These are phyloP conservation scores for Ogataea ganodermae DNA, from an alignment of 805 yeast species.

Conservation along the genomic window DNA sequence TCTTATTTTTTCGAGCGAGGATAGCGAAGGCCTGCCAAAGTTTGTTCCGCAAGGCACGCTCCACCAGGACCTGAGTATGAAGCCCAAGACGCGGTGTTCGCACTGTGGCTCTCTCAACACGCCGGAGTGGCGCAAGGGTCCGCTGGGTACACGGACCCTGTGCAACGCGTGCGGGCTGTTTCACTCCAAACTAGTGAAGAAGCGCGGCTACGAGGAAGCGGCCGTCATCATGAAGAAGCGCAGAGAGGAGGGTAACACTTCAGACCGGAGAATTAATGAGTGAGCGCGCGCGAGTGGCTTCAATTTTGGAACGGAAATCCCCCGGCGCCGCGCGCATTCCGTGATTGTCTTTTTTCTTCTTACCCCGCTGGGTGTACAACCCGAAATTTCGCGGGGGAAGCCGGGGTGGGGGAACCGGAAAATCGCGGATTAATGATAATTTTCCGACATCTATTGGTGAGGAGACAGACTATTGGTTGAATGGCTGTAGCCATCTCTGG, in stretches of 20 bases:
- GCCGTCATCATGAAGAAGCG: constrained; percentile 37
- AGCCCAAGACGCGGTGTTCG: constrained; percentile 42
- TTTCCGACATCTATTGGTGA: constrained; percentile 2
- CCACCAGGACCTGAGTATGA: constrained; percentile 38
- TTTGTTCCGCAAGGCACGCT: constrained; percentile 36
- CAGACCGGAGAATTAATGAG: constrained; percentile 31
- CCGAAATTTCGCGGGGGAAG: constrained; percentile 2
- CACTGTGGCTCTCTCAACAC: constrained; percentile 78
- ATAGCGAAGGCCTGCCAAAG: constrained; percentile 11
- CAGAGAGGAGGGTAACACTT: constrained; percentile 31
- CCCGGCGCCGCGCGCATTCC: constrained; percentile 1
- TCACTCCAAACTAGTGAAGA: constrained; percentile 59
- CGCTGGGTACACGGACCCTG: constrained; percentile 75
- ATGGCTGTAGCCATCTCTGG: not conserved
- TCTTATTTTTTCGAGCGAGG: constrained; percentile 17
- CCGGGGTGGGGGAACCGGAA: constrained; percentile 8
- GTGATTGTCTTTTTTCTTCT: not conserved
- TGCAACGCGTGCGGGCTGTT: constrained; percentile 94
- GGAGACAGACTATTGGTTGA: not conserved
- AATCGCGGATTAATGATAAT: constrained; percentile 13
- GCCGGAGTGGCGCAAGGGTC: constrained; percentile 95
- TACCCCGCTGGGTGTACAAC: constrained; percentile 4
- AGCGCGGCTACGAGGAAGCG: constrained; percentile 46
- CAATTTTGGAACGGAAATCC: not conserved
- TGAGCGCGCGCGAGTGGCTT: constrained; percentile 1